Evolutionary conservation across 177 flowering plant genomes (phyloP).

Genomic region (Vitis hybrid): DNA sequence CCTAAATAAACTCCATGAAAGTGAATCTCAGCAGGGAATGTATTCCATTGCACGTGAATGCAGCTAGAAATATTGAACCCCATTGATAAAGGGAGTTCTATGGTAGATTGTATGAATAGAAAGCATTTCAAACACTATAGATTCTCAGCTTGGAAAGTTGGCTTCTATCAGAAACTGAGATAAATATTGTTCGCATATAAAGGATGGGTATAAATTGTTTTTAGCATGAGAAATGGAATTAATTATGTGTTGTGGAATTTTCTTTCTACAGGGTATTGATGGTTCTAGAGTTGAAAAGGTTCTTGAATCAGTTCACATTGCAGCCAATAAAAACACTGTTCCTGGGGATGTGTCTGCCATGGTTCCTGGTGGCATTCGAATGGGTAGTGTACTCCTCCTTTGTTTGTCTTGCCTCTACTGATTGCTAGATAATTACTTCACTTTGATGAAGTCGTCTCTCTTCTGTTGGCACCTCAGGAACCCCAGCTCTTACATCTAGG

Average conservation of each 20-base stretch:
- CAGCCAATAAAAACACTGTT: slow-evolving; percentile 97
- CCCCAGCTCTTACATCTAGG: slow-evolving; percentile 96
- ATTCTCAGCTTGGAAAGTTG: too few relatives aligned
- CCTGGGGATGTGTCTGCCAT: slow-evolving; percentile 99
- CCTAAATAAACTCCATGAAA: too few relatives aligned
- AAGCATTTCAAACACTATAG: too few relatives aligned
- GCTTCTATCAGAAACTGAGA: too few relatives aligned
- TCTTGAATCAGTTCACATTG: slow-evolving; percentile 90
- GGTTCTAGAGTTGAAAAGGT: slow-evolving; percentile 98
- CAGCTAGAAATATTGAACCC: too few relatives aligned
- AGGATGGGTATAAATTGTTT: too few relatives aligned
- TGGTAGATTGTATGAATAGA: too few relatives aligned
- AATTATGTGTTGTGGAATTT: neutral
- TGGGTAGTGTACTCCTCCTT: slow-evolving; percentile 52
- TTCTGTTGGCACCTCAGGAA: slow-evolving; percentile 50
- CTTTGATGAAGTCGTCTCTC: slow-evolving; percentile 4
- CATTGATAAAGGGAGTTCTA: too few relatives aligned
- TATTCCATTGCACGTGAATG: too few relatives aligned
- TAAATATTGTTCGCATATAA: too few relatives aligned
- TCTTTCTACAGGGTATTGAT: slow-evolving; percentile 74
- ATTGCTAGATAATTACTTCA: neutral
- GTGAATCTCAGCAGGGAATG: too few relatives aligned
- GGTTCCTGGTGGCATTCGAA: slow-evolving; percentile 99
- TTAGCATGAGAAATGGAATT: neutral
- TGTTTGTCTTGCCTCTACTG: neutral